Evolutionary conservation across 495 filamentous ascomycete species (phyloP), one percentile per base, ranked within the genome.

Genomic region (Margaritispora aquatica): DNA sequence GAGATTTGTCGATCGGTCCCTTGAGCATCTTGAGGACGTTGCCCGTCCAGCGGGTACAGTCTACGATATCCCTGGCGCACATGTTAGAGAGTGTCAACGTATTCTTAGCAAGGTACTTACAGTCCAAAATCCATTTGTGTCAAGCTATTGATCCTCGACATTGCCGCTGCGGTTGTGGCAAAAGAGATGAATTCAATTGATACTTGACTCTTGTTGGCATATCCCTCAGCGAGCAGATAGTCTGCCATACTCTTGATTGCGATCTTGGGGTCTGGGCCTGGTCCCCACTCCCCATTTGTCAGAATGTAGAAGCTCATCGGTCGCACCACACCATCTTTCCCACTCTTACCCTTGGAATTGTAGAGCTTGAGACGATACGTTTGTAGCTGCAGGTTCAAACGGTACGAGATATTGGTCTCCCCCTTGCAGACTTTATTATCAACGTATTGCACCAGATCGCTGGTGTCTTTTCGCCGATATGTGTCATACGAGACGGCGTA

Each of bases 271-370:
- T 59, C 46, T 13, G 2, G 7, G 5, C 22, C 24, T n/a, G 34
- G 10, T 3, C 19, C 22, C 61, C 61, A 63, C 9, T 63, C 51
- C 10, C 61, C 61, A 51, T 63, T 63, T 8, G 61, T 63, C 2
- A 63, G 26, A n/a, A 63, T 51, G 41, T 63, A 63, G 29, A 63
- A 55, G 24, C 61, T 63, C 51, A 59, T 55, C 1, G 56, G 60
- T 27, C 60, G 26, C 15, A 62, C 44, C 7, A 26, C 19, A 1
- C 22, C 57, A n/a, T 52, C 36, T 46, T 54, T 53, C 34, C 55
- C 54, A 34, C 51, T 60, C 17, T 17, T 31, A 11, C 22, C 49
- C 41, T 51, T 59, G 23, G 31, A 19, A 10, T 54, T 26, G 13
- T 38, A 23, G 10, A 49, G 27, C n/a, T 52, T 54, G 1, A 27